phyloP scores from a whole-genome alignment of 1,284 basidiomycete species.

The Ceratobasidium sp. region DNA sequence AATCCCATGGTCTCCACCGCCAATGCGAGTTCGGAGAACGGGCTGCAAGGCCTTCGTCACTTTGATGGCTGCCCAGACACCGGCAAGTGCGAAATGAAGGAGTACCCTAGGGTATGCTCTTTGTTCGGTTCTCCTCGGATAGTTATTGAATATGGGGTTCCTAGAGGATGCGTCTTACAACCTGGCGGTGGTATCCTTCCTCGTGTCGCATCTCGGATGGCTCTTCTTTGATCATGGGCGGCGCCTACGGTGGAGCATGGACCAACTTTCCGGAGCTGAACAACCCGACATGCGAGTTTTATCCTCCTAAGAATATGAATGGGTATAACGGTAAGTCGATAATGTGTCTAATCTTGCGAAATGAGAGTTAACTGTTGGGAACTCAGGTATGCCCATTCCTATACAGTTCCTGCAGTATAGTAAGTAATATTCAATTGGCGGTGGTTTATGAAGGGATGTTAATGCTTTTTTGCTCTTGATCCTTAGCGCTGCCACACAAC shows the following conservation, averaged over 20 bases:
- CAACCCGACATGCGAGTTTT: slow-evolving; percentile 86
- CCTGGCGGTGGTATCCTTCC: slow-evolving; percentile 83
- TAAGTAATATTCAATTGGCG: too few species aligned
- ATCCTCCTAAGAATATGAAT: slow-evolving; percentile 79
- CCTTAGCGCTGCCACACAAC: slow-evolving; percentile 29
- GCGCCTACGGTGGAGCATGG: slow-evolving; percentile 84
- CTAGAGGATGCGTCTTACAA: slow-evolving; percentile 51
- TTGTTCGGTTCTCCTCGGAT: too few species aligned
- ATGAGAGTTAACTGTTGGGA: not conserved
- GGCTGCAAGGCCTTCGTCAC: not conserved
- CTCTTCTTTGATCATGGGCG: slow-evolving; percentile 85
- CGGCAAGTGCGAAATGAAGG: too few species aligned
- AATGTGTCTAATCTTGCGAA: slow-evolving; percentile 57
- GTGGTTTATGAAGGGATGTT: too few species aligned
- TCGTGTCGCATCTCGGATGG: slow-evolving; percentile 78
- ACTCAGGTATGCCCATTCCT: slow-evolving; percentile 56
- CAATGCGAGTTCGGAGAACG: not conserved
- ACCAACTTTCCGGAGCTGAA: slow-evolving; percentile 84
- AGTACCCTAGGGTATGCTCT: too few species aligned
- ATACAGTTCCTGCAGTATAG: slow-evolving; percentile 68
- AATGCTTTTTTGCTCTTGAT: too few species aligned
- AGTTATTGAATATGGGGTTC: too few species aligned
- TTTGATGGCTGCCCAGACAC: too few species aligned
- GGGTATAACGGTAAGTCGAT: slow-evolving; percentile 77
- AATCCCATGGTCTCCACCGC: not conserved